phyloP scores from a whole-genome alignment of 768 basidiomycete species.

The Leccinum fibrillosum region DNA sequence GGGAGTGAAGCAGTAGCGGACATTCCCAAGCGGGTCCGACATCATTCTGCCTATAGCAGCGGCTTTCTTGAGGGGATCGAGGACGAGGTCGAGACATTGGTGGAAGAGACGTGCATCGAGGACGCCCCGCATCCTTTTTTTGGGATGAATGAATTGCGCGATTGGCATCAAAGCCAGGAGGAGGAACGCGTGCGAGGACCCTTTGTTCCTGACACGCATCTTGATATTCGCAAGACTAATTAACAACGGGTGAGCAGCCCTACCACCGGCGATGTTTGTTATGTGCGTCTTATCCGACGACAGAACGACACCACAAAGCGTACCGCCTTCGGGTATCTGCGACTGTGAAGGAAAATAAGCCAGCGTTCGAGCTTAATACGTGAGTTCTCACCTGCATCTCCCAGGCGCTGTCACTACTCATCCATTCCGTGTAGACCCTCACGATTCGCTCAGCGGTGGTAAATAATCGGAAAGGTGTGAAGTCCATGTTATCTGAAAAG shows the following conservation, averaged over 20 bases:
- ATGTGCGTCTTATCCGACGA: background rate
- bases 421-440: no score
- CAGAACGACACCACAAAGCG: background rate
- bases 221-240: background rate
- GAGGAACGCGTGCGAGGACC: background rate
- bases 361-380: no score
- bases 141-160: background rate
- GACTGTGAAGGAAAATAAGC: no score
- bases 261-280: background rate
- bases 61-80: background rate
- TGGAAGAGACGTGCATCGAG: background rate
- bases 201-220: background rate
- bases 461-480: no score
- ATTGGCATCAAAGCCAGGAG: background rate
- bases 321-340: background rate
- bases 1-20: background rate
- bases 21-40: background rate
- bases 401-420: no score
- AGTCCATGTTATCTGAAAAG: no score
- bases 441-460: no score
- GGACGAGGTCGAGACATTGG: background rate
- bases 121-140: background rate
- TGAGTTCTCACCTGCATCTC: no score
- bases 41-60: background rate
- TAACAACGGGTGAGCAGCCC: background rate